A percentile compares a stretch with the other conserved stretches of the same genome.
Evolutionary conservation across 2,329 filamentous ascomycete genomes (phyloP).

Genomic region (Diaporthe vaccinii): DNA sequence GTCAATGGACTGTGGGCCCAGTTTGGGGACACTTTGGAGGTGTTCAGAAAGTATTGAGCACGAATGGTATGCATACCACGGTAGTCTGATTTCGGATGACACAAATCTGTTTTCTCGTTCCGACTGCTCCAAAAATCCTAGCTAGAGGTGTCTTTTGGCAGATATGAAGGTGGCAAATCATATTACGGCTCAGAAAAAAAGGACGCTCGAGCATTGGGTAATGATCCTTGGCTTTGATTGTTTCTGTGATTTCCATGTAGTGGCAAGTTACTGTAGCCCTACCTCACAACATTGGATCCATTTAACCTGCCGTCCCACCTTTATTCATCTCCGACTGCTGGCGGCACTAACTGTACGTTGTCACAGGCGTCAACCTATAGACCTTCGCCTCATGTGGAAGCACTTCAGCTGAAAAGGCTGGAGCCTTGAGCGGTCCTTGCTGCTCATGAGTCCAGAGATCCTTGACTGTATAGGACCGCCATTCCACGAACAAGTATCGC

Average conservation of each 20-base stretch:
- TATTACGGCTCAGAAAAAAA: too few relatives aligned
- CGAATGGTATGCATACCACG: too few relatives aligned
- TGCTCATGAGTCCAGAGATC: conserved; percentile 36
- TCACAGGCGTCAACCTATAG: conserved; percentile 23
- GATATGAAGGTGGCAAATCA: too few relatives aligned
- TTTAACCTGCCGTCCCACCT: too few relatives aligned
- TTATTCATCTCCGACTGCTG: background rate
- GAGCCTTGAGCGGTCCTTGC: conserved; percentile 18
- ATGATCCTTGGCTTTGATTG: rapidly evolving
- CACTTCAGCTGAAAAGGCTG: conserved; percentile 36
- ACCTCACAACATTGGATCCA: background rate
- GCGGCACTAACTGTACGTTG: background rate
- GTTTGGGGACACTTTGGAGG: too few relatives aligned
- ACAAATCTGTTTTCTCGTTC: background rate
- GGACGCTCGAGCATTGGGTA: background rate
- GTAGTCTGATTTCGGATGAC: background rate
- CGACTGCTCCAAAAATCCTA: background rate
- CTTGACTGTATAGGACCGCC: conserved; percentile 34
- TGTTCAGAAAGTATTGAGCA: too few relatives aligned
- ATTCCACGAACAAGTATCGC: conserved; percentile 32
- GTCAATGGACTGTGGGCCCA: background rate
- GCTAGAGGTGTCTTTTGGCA: too few relatives aligned
- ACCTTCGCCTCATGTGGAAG: conserved; percentile 37
- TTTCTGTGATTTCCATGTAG: background rate
- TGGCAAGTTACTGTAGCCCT: background rate